A percentile compares a stretch with the other conserved stretches of the same genome.
These are phyloP conservation scores for Coniferiporia sulphurascens DNA, from an alignment of 1,284 basidiomycete genomes.

Conservation along the genomic window DNA sequence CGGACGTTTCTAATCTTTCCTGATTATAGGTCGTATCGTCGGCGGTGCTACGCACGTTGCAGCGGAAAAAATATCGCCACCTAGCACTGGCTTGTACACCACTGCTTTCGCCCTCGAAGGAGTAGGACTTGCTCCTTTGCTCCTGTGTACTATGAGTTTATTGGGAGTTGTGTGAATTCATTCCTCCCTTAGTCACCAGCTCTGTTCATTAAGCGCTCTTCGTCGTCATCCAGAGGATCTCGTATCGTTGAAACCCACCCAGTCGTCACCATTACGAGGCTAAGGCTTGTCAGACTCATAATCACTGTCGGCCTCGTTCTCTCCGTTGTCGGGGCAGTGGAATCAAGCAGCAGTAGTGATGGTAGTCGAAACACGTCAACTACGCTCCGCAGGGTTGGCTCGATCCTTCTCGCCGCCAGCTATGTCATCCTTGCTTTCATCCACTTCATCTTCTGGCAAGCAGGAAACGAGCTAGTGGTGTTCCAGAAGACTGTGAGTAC, in stretches of 20 bases:
- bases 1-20: conserved; percentile 7
- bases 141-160: conserved; percentile 54
- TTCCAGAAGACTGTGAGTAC: conserved; percentile 42
- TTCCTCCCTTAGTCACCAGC: neutral
- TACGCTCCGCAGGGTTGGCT: conserved; percentile 29
- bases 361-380: conserved; percentile 2
- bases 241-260: conserved; percentile 25
- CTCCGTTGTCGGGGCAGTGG: conserved; percentile 43
- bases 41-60: conserved; percentile 53
- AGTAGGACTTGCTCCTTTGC: conserved; percentile 47
- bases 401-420: conserved; percentile 43
- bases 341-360: conserved; percentile 15
- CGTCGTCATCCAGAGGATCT: conserved; percentile 25
- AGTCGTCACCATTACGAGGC: conserved; percentile 21
- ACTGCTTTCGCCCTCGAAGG: conserved; percentile 52
- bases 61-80: conserved; percentile 36
- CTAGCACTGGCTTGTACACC: conserved; percentile 39
- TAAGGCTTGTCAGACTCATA: conserved; percentile 39
- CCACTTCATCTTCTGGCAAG: conserved; percentile 43
- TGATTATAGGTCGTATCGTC: conserved; percentile 45
- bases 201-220: too few relatives aligned
- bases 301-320: conserved; percentile 42
- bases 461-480: conserved; percentile 40
- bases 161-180: conserved; percentile 52
- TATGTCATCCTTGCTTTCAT: conserved; percentile 41